Evolutionary conservation across 2,329 filamentous ascomycete genomes (phyloP).

Genomic region (Cladosporium oxysporum): DNA sequence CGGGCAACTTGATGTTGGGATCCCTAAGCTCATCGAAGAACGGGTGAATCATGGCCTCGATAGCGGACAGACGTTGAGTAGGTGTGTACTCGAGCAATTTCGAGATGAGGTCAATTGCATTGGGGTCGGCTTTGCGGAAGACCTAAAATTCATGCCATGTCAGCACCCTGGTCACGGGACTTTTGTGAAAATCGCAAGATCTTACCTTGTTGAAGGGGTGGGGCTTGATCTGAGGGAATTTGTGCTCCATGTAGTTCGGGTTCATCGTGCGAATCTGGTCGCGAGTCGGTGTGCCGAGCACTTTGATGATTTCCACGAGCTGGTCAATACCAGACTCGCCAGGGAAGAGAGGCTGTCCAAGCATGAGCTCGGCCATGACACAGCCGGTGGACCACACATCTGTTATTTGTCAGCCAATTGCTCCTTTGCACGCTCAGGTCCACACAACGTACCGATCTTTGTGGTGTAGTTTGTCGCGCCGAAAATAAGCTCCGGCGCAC

Average conservation of each 20-base stretch:
- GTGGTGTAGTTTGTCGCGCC: slow-evolving; percentile 99
- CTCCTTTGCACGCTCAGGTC: neutral
- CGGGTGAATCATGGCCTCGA: slow-evolving; percentile 96
- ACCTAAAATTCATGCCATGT: slow-evolving; percentile 55
- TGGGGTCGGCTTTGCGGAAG: slow-evolving; percentile 91
- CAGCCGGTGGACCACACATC: slow-evolving; percentile 99
- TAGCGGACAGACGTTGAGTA: slow-evolving; percentile 86
- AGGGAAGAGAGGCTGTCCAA: slow-evolving; percentile 95
- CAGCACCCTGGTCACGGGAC: neutral
- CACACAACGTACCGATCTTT: slow-evolving; percentile 80
- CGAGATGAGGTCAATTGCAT: slow-evolving; percentile 93
- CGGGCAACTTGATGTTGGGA: slow-evolving; percentile 84
- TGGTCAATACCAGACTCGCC: slow-evolving; percentile 99
- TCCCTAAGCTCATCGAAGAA: slow-evolving; percentile 98
- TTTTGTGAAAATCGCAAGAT: neutral
- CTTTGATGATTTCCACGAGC: slow-evolving; percentile 98
- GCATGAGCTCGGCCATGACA: slow-evolving; percentile 99
- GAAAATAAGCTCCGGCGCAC: slow-evolving; percentile 96
- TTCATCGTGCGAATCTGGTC: slow-evolving; percentile 99
- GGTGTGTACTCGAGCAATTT: slow-evolving; percentile 94
- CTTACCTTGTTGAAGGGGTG: slow-evolving; percentile 92
- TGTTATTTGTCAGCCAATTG: slow-evolving; percentile 43
- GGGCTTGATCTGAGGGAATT: slow-evolving; percentile 99
- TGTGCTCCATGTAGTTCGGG: slow-evolving; percentile 99
- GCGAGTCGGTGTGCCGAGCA: slow-evolving; percentile 90